Conservation (phyloP, 371 early-diverging fungal genomes). For the Zychaea mexicana region DNA sequence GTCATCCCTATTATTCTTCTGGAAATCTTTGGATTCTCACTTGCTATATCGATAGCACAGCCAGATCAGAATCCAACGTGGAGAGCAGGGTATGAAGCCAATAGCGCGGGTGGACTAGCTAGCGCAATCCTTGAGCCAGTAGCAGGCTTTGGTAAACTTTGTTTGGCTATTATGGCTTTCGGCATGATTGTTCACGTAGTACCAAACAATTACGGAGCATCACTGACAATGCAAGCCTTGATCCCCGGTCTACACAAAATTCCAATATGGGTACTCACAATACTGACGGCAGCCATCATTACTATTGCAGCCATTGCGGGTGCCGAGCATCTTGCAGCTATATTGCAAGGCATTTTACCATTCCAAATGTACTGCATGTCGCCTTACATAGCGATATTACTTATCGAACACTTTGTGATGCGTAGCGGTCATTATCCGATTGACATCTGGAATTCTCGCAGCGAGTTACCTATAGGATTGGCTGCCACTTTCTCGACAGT, state of each 20-base stretch:
- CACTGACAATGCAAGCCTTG: conserved; percentile 22
- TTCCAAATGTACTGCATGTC: conserved; percentile 26
- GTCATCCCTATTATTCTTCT: conserved; percentile 28
- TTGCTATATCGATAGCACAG: conserved; percentile 1
- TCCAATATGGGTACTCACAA: conserved; percentile 2
- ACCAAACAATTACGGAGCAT: conserved; percentile 26
- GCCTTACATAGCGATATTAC: conserved; percentile 8
- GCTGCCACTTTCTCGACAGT: conserved; percentile 11
- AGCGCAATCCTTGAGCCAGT: conserved; percentile 14
- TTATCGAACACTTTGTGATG: conserved; percentile 3
- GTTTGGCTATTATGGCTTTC: conserved; percentile 28
- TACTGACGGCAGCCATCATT: neutral
- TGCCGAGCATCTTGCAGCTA: neutral
- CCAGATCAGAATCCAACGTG: neutral
- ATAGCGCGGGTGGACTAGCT: conserved; percentile 20
- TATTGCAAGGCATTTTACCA: conserved; percentile 18
- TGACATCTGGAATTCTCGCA: conserved; percentile 22
- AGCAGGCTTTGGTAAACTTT: conserved; percentile 27
- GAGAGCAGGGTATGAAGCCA: neutral
- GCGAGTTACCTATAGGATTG: conserved; percentile 26
- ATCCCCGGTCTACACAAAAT: conserved; percentile 9
- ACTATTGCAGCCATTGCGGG: neutral
- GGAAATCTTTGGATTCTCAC: conserved; percentile 25
- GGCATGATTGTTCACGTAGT: conserved; percentile 19
- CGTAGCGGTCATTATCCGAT: neutral